A percentile compares a stretch with the other conserved stretches of the same genome.
phyloP scores from a whole-genome alignment of 495 filamentous ascomycete species.

The Thermochaetoides thermophila region DNA sequence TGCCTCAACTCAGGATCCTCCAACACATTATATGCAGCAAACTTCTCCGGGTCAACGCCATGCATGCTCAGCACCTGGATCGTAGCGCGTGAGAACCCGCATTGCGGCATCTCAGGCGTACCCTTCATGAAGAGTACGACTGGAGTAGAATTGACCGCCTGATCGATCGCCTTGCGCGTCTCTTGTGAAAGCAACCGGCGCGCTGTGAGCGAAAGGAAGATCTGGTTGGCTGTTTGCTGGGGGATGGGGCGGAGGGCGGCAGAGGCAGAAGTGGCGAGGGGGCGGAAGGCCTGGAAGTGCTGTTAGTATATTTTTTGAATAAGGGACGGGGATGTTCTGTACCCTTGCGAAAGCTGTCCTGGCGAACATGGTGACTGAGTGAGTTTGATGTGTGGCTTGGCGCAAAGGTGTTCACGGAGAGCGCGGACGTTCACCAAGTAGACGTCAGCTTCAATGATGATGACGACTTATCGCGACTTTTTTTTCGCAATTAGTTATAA shows the following conservation, averaged over 20 bases:
- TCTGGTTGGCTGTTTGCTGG: slow-evolving; percentile 7
- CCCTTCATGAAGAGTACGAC: slow-evolving; percentile 99
- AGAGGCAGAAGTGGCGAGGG: slow-evolving; percentile 1
- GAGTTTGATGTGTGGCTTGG: slow-evolving; percentile 1
- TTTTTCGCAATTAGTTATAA: neutral
- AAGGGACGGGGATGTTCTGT: slow-evolving; percentile 1
- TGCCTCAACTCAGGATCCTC: slow-evolving; percentile 76
- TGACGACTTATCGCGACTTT: neutral
- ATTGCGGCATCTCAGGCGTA: slow-evolving; percentile 92
- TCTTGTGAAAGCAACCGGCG: slow-evolving; percentile 60
- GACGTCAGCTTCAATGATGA: too few relatives aligned
- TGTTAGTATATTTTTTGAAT: neutral
- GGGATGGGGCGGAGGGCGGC: neutral
- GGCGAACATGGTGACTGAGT: slow-evolving; percentile 12
- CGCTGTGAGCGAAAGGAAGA: slow-evolving; percentile 21
- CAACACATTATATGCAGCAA: slow-evolving; percentile 90
- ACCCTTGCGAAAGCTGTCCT: slow-evolving; percentile 15
- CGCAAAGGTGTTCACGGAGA: too few relatives aligned
- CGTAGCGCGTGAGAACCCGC: slow-evolving; percentile 88
- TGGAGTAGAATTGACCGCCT: slow-evolving; percentile 67
- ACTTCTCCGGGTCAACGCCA: slow-evolving; percentile 92
- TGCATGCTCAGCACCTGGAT: slow-evolving; percentile 91
- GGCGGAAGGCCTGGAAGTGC: slow-evolving; percentile 1
- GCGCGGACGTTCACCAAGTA: too few relatives aligned
- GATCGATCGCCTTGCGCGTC: slow-evolving; percentile 67